Evolutionary conservation across 345 rosid species (phyloP).

Genomic region (Citrus unshiu): DNA sequence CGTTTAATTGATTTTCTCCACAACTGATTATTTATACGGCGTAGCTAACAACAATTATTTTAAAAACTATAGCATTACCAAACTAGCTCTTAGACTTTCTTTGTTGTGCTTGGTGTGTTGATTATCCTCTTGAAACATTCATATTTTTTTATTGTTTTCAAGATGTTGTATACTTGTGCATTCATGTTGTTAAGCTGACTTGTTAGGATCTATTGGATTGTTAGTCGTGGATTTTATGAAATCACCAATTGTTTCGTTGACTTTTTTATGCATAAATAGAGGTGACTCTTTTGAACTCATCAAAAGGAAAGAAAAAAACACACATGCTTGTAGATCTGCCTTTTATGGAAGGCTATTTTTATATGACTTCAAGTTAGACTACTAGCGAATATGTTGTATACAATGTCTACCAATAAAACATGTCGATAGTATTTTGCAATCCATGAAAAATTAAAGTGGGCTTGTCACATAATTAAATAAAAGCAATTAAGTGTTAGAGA

Average conservation of each 20-base stretch:
- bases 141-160: background rate
- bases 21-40: too few relatives aligned
- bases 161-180: background rate
- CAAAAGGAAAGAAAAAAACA: background rate
- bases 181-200: background rate
- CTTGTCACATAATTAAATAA: background rate
- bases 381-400: background rate
- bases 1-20: too few relatives aligned
- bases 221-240: background rate
- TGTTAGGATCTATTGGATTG: background rate
- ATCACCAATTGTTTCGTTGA: background rate
- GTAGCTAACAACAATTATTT: too few relatives aligned
- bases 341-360: background rate
- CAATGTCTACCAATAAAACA: background rate
- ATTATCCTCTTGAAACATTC: background rate
- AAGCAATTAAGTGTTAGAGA: background rate
- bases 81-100: background rate
- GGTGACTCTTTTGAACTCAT: background rate
- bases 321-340: background rate
- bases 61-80: too few relatives aligned
- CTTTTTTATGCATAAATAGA: background rate
- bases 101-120: conserved; percentile 1
- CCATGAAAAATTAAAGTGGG: background rate
- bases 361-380: background rate
- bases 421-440: background rate